Conservation (phyloP, 2,329 filamentous ascomycete species). For the Aspergillus japonicus region DNA sequence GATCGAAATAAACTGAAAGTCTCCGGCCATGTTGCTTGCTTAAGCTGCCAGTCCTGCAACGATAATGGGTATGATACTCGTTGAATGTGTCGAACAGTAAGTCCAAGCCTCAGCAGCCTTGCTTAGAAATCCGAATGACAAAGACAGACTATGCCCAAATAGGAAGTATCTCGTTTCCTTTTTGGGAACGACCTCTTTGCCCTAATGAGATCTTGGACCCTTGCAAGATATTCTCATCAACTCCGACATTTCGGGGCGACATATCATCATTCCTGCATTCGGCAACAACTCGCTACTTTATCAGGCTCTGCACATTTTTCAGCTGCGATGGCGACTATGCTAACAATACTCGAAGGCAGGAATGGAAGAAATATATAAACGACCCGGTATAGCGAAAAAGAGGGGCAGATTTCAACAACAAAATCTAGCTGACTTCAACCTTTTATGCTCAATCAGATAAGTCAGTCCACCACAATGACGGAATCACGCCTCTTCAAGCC, state of each 20-base stretch:
- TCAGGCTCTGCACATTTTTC: too few species aligned
- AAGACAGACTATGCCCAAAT: neutral
- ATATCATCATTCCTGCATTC: too few species aligned
- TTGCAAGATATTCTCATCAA: too few species aligned
- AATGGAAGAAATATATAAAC: too few species aligned
- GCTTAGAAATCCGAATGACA: neutral
- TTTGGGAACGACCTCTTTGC: neutral
- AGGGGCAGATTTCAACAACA: too few species aligned
- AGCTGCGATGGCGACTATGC: too few species aligned
- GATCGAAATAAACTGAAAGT: conserved; percentile 6
- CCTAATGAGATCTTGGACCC: neutral
- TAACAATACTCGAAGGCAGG: too few species aligned
- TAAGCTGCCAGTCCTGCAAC: neutral
- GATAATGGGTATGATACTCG: neutral
- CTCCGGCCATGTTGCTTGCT: neutral
- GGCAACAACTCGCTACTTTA: too few species aligned
- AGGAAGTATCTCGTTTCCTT: conserved; percentile 6
- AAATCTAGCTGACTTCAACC: too few species aligned
- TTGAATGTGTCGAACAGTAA: neutral
- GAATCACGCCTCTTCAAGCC: conserved; percentile 20
- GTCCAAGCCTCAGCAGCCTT: neutral
- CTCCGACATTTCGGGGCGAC: too few species aligned
- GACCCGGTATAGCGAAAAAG: too few species aligned
- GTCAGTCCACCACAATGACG: neutral
- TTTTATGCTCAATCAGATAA: too few species aligned